phyloP scores from a whole-genome alignment of 257 asterid species.

The Solanum paucissectum region DNA sequence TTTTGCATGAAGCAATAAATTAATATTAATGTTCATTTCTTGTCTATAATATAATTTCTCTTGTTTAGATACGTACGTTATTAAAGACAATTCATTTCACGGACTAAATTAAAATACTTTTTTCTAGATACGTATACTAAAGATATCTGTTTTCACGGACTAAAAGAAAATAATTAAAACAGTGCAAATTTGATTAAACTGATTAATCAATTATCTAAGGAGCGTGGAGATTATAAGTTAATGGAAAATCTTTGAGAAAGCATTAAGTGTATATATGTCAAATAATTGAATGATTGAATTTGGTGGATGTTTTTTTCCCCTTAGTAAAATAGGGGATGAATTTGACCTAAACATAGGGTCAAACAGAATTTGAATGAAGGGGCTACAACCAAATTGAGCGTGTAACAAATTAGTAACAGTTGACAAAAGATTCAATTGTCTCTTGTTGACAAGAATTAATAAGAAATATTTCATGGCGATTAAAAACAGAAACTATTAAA shows the following conservation, averaged over 20 bases:
- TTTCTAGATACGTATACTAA: not conserved
- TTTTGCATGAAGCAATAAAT: slow-evolving; percentile 20
- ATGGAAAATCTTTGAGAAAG: not conserved
- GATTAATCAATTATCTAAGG: not conserved
- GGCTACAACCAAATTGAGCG: not conserved
- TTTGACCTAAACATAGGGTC: not conserved
- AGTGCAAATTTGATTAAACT: not conserved
- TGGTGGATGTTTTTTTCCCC: not conserved
- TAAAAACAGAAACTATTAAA: not conserved
- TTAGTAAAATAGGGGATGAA: not conserved
- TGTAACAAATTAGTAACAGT: not conserved
- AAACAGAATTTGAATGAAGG: not conserved
- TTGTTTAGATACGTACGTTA: not conserved
- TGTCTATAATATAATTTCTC: not conserved
- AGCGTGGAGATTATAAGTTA: not conserved
- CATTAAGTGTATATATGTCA: not conserved
- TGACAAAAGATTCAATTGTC: not conserved
- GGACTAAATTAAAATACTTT: not conserved
- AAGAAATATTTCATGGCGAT: not conserved
- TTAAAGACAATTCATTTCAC: not conserved
- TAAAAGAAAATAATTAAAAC: not conserved
- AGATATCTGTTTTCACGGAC: not conserved
- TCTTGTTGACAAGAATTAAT: not conserved
- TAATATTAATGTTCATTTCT: slow-evolving; percentile 2
- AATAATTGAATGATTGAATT: not conserved